These are phyloP conservation scores for Phytophthora constricta DNA, from an alignment of 352 stramenopile species.

Conservation along the genomic window DNA sequence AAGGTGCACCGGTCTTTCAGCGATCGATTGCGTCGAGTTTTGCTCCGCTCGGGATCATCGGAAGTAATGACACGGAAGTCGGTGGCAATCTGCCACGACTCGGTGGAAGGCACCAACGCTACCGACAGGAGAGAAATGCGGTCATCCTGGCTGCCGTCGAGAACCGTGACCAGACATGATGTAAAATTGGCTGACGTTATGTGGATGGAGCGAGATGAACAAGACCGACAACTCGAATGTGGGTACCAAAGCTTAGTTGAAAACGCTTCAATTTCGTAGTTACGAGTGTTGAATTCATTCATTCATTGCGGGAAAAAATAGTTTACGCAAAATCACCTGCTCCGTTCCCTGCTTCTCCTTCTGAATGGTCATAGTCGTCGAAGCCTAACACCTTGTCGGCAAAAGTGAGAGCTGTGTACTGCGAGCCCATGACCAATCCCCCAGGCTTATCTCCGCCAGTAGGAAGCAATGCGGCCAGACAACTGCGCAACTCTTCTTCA, in stretches of 20 bases:
- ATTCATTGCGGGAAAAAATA: slow-evolving; percentile 1
- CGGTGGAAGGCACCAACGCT: slow-evolving; percentile 7
- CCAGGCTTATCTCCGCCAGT: slow-evolving; percentile 34
- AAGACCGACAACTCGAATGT: slow-evolving; percentile 29
- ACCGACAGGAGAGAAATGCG: slow-evolving; percentile 1
- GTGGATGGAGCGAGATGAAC: slow-evolving; percentile 32
- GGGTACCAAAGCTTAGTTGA: slow-evolving; percentile 23
- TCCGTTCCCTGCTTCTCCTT: slow-evolving; percentile 4
- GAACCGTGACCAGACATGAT: neutral
- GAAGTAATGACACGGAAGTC: slow-evolving; percentile 10
- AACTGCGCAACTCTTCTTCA: slow-evolving; percentile 83
- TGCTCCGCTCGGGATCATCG: neutral
- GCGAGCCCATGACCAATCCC: slow-evolving; percentile 44
- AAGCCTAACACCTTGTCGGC: slow-evolving; percentile 90
- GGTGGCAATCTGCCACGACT: slow-evolving; percentile 9
- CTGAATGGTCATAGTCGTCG: slow-evolving; percentile 75
- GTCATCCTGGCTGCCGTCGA: slow-evolving; percentile 14
- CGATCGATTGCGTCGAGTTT: slow-evolving; percentile 22
- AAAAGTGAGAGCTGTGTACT: slow-evolving; percentile 74
- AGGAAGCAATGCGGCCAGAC: slow-evolving; percentile 72
- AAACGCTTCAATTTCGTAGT: slow-evolving; percentile 20
- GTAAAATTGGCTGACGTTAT: slow-evolving; percentile 15
- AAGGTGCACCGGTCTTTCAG: slow-evolving; percentile 15
- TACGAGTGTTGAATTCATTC: slow-evolving; percentile 15
- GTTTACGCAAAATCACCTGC: neutral